These are phyloP conservation scores for Bremia lactucae DNA, from an alignment of 352 stramenopile species.

Conservation along the genomic window DNA sequence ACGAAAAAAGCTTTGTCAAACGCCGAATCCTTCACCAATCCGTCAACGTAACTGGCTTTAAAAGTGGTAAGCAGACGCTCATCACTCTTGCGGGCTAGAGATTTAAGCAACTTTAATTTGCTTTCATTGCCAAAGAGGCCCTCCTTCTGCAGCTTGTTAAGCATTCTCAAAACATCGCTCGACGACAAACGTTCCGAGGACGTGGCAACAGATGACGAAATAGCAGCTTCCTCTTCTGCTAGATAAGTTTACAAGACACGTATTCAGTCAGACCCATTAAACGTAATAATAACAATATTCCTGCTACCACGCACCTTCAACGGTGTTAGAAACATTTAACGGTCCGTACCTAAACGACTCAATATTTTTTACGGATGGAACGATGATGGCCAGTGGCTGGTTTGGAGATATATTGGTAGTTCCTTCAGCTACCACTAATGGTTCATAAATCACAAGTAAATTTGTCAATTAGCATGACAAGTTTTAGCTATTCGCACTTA, in stretches of 20 bases:
- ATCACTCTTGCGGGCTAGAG: constrained; percentile 76
- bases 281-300: not conserved
- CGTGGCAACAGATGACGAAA: constrained; percentile 1
- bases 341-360: constrained; percentile 49
- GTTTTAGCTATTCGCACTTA: constrained; percentile 20
- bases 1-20: constrained; percentile 82
- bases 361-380: constrained; percentile 50
- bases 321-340: constrained; percentile 37
- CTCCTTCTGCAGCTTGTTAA: constrained; percentile 77
- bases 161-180: constrained; percentile 58
- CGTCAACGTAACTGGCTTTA: constrained; percentile 62
- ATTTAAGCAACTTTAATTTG: constrained; percentile 73
- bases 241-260: not conserved
- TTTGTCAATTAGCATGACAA: too few relatives aligned
- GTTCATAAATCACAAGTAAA: too few relatives aligned
- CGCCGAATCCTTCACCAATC: constrained; percentile 30
- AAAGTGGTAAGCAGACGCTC: constrained; percentile 66
- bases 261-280: too few relatives aligned
- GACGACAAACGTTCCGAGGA: constrained; percentile 29
- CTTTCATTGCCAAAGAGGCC: constrained; percentile 55
- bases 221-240: constrained; percentile 9
- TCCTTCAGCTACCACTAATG: constrained; percentile 64
- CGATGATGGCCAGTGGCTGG: constrained; percentile 71
- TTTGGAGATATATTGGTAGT: constrained; percentile 41
- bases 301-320: constrained; percentile 37